Conservation (phyloP, 192 early-diverging fungal genomes). For the Podila epicladia region DNA sequence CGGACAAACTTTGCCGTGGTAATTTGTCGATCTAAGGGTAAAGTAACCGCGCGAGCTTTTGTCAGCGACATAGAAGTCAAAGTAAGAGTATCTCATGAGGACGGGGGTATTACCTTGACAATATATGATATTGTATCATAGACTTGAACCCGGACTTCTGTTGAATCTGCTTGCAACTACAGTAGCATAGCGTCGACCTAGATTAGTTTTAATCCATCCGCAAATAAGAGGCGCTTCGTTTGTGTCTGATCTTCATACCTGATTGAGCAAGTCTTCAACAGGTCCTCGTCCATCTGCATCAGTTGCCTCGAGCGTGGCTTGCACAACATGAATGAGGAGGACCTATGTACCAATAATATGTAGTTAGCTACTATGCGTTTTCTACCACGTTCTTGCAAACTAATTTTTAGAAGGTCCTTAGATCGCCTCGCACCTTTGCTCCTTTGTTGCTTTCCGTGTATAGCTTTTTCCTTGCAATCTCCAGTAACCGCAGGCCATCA, state of each 20-base stretch:
- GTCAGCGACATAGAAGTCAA: too few relatives aligned
- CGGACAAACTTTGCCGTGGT: conserved; percentile 11
- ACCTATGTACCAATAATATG: conserved; percentile 10
- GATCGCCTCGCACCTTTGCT: conserved; percentile 4
- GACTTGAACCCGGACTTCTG: conserved; percentile 43
- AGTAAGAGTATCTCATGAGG: background rate
- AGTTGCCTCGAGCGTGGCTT: conserved; percentile 23
- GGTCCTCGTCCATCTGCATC: conserved; percentile 19
- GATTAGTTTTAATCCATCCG: background rate
- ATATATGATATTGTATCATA: conserved; percentile 43
- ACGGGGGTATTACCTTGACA: conserved; percentile 16
- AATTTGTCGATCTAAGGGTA: conserved; percentile 25
- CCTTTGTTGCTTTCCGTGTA: conserved; percentile 44
- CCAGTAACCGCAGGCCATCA: conserved; percentile 8
- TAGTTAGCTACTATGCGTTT: background rate
- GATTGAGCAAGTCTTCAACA: conserved; percentile 44
- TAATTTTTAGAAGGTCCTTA: too few relatives aligned
- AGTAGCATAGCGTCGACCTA: background rate
- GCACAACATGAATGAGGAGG: conserved; percentile 33
- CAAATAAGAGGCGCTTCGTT: background rate
- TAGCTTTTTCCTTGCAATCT: conserved; percentile 14
- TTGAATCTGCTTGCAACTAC: conserved; percentile 52
- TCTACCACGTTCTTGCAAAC: conserved; percentile 3
- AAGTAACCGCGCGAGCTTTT: background rate
- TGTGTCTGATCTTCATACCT: conserved; percentile 16